Base-by-base conservation (phyloP, 768 basidiomycete genomes). In the Tylopilus subfusipes region DNA sequence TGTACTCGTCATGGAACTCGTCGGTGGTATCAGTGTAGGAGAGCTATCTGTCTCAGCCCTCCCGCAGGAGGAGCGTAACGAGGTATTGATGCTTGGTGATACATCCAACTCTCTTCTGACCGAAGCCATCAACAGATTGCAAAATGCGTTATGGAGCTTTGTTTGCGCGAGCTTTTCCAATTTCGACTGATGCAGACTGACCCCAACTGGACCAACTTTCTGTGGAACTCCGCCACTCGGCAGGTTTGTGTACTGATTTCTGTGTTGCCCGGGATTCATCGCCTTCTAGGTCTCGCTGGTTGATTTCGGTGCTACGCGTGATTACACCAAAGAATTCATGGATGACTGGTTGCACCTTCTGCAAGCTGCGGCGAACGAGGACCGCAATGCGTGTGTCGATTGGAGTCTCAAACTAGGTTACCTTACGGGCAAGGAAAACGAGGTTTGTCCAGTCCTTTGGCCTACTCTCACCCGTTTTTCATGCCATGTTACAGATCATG, bases 151-250 rank as follows among this genome's bases (percentile, higher is more conserved):
- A 78, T 98, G 48, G 86, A 90, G 43, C 78, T 99, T 8, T 98
- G 93, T 66, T 74, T 99, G 38, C 83, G 80, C 54, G 97, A 98
- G 67, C 81, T 99, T 8, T 97, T 98, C 68, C 77, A 85, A 55
- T 96, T 97, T 75, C 77, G 90, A 29, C 71, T 88, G 40, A 98
- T 99, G 97, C 97, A 98, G 70, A 99, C 96, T 0, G 96, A 99
- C 67, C 97, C 97, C 4, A 98, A 99, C 63, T 98, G 92, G 90
- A 90, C 92, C 10, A 98, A 98, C 70, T 98, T 99, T 74, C 75
- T 99, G 22, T 98, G 90, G 85, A 88, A 94, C 68, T 62, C 76
- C 0, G 55, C 73, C 3, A 84, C 83, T 2, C 77, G 80, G 40
- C 82, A 85, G 78, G 89, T 86, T 19, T 24, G 67, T 38, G 40